Base-by-base conservation (phyloP, 225 moss, liverwort and hornwort species). In the Asterella californica region DNA sequence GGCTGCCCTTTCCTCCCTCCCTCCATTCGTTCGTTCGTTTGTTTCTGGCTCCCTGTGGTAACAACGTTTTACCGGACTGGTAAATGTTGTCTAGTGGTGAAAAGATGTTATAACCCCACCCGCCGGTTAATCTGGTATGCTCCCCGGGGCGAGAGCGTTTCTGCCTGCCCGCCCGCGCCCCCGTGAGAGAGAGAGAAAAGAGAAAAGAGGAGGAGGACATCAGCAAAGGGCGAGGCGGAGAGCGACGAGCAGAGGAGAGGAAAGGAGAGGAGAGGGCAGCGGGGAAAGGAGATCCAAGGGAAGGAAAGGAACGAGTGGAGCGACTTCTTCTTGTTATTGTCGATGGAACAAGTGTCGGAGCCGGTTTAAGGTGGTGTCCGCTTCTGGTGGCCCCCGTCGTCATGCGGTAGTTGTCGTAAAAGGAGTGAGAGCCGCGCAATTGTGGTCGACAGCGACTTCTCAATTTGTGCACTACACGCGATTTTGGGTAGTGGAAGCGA, bases 81-180 rank as follows among this genome's bases (percentile, higher is more conserved):
- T 63, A 46, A 65, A 42, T 2, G n/a, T 24, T 27, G 61, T 27
- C 38, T n/a, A 10, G 45, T 52, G 76, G 77, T 47, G 63, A 77
- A 61, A 77, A 77, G 77, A 64, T 77, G 77, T 77, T 77, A 27
- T 64, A 77, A 77, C 63, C 77, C 77, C 64, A 49, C 47, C 29
- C 63, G 77, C 77, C 77, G 77, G 77, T 63, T 63, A 76, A 77
- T 47, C 77, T 63, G 77, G 77, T 77, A 64, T 77, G 63, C 63
- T 57, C 27, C 64, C 21, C 8, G 15, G 45, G 27, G 61, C 8
- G 63, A 77, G 63, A 48, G 77, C 46, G 59, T 61, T 76, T 59
- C 57, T 76, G 55, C 57, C 60, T 47, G 25, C 59, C 30, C 55
- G 21, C 6, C 52, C 15, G 52, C 74, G 74, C 74, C 52, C 38